Conservation (phyloP, 768 basidiomycete genomes). For the Serendipita indica region DNA sequence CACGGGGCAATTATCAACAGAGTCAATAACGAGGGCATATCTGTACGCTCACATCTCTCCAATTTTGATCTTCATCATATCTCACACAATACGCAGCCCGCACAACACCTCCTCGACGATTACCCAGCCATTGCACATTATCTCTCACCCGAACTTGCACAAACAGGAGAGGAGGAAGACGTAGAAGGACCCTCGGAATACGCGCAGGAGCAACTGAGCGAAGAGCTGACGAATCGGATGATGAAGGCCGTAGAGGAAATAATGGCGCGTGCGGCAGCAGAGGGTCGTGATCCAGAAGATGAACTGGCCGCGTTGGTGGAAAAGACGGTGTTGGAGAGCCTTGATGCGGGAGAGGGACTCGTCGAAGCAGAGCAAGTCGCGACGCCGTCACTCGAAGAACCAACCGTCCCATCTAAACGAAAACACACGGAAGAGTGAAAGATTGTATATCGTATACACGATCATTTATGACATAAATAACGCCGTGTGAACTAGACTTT, state of each 20-base stretch:
- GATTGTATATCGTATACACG: not conserved
- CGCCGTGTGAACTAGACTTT: not conserved
- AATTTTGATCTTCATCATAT: not conserved
- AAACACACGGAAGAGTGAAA: not conserved
- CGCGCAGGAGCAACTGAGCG: conserved; percentile 52
- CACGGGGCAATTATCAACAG: conserved; percentile 53
- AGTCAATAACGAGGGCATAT: conserved; percentile 57
- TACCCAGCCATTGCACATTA: conserved; percentile 39
- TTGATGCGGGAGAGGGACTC: conserved; percentile 35
- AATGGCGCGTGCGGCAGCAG: conserved; percentile 40
- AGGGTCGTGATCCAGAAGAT: conserved; percentile 50
- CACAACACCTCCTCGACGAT: conserved; percentile 54
- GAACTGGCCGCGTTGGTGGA: conserved; percentile 48
- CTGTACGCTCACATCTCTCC: conserved; percentile 34
- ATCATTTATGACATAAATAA: not conserved
- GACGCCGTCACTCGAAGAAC: not conserved
- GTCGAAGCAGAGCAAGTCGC: not conserved
- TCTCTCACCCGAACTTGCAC: conserved; percentile 40
- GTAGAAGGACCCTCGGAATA: conserved; percentile 36
- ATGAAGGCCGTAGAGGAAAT: conserved; percentile 53
- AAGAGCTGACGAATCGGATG: conserved; percentile 49
- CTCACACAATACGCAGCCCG: conserved; percentile 36
- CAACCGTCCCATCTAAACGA: not conserved
- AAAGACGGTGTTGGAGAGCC: conserved; percentile 49
- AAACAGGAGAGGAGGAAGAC: conserved; percentile 18